Evolutionary conservation across 2,329 filamentous ascomycete species (phyloP).

Genomic region (Colletotrichum chlorophyti): DNA sequence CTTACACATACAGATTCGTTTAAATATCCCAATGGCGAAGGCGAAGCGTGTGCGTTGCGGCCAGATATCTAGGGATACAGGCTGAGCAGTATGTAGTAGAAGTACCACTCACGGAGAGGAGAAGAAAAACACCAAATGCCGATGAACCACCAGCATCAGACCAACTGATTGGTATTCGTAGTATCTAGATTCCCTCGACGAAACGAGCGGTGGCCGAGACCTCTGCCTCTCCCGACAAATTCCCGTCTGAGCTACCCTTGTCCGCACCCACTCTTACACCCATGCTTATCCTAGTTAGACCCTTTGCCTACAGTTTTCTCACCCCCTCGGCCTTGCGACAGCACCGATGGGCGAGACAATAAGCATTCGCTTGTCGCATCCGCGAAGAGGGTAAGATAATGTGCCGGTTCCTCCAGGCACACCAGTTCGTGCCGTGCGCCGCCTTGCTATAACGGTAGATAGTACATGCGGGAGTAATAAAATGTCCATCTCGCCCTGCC

Average conservation of each 20-base stretch:
- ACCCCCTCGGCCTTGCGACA: slow-evolving; percentile 24
- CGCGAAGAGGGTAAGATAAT: not conserved
- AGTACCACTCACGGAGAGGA: not conserved
- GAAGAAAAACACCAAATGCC: not conserved
- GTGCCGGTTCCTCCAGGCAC: not conserved
- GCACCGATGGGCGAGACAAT: slow-evolving; percentile 23
- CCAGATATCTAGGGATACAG: too few relatives aligned
- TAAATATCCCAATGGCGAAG: too few relatives aligned
- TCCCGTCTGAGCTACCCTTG: slow-evolving; percentile 28
- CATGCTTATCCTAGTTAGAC: slow-evolving; percentile 16
- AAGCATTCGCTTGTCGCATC: slow-evolving; percentile 19
- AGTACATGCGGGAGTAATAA: slow-evolving; percentile 20
- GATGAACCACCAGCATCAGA: not conserved
- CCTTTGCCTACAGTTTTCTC: slow-evolving; percentile 14
- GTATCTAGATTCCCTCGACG: slow-evolving; percentile 13
- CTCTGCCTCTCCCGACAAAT: slow-evolving; percentile 17
- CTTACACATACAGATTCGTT: too few relatives aligned
- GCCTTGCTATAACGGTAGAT: too few relatives aligned
- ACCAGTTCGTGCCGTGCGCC: too few relatives aligned
- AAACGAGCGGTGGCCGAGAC: slow-evolving; percentile 25
- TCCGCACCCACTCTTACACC: slow-evolving; percentile 12
- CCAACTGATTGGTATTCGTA: too few relatives aligned
- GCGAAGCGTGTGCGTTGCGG: too few relatives aligned
- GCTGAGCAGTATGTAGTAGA: not conserved
- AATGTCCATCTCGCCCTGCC: slow-evolving; percentile 22